Evolutionary conservation across 2,329 filamentous ascomycete genomes (phyloP).

Genomic region (Microdochium bolleyi): DNA sequence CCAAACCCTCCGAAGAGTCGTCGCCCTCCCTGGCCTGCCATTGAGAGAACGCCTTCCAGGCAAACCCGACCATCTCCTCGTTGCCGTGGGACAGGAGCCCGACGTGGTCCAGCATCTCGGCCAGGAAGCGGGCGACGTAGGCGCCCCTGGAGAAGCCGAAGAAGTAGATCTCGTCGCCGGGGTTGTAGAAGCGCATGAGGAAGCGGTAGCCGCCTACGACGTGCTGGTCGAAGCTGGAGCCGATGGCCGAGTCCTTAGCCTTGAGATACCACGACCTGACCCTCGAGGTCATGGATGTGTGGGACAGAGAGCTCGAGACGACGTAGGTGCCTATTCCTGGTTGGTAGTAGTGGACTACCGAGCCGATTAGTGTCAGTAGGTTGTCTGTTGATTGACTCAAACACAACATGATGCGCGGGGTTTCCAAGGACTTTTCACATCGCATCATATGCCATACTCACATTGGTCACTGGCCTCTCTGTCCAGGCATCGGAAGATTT

Average conservation of each 20-base stretch:
- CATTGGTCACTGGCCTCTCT: constrained; percentile 53
- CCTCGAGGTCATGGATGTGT: constrained; percentile 46
- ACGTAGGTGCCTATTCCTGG: constrained; percentile 70
- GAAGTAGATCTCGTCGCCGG: constrained; percentile 59
- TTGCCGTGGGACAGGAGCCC: constrained; percentile 75
- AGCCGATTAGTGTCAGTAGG: not conserved
- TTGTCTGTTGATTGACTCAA: not conserved
- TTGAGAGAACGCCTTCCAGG: constrained; percentile 73
- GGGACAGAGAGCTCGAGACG: constrained; percentile 48
- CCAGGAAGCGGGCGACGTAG: constrained; percentile 67
- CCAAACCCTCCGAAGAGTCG: constrained; percentile 32
- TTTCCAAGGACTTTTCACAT: constrained; percentile 1
- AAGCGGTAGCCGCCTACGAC: constrained; percentile 79
- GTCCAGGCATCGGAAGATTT: constrained; percentile 64
- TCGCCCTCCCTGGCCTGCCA: constrained; percentile 55
- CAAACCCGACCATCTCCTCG: constrained; percentile 77
- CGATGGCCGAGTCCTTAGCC: constrained; percentile 72
- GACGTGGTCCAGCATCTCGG: constrained; percentile 79
- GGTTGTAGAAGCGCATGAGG: constrained; percentile 64
- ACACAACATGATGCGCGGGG: too few relatives aligned
- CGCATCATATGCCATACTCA: constrained; percentile 16
- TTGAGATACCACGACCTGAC: constrained; percentile 62
- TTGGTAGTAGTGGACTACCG: constrained; percentile 50
- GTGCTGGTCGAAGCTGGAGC: constrained; percentile 73
- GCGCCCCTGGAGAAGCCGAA: constrained; percentile 68